Evolutionary conservation across 305 asterid species (phyloP).

Genomic region (Fraxinus greggii): DNA sequence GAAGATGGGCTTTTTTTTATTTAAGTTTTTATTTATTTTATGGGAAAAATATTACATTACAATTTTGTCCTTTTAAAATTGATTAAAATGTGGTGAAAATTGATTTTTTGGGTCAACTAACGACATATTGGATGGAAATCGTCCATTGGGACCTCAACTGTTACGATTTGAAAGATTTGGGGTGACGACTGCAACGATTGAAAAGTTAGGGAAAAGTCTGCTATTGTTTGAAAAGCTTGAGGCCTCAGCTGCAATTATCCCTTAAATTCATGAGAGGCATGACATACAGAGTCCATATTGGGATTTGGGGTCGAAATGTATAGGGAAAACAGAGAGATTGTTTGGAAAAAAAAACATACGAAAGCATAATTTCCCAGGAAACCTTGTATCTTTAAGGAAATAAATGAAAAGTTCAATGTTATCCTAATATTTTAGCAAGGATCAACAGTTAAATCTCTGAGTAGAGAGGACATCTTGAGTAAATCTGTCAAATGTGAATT

Average conservation of each 20-base stretch:
- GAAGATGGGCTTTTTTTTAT: no score
- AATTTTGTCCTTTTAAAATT: no score
- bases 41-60: no score
- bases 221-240: no score
- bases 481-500: neutral
- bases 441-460: neutral
- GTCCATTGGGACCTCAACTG: no score
- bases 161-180: no score
- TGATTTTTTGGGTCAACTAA: no score
- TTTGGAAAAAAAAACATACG: neutral
- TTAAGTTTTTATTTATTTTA: no score
- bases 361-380: neutral
- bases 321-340: neutral
- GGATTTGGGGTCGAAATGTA: neutral
- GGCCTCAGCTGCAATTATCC: neutral
- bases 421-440: neutral
- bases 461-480: neutral
- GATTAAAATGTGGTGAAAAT: no score
- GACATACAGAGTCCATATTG: neutral
- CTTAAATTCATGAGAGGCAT: neutral
- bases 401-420: neutral
- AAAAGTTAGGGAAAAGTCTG: no score
- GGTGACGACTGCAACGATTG: no score
- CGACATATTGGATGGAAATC: no score
- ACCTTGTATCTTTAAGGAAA: neutral